Evolutionary conservation across 2,329 filamentous ascomycete species (phyloP).

Genomic region (Chaetothyriales sp.): DNA sequence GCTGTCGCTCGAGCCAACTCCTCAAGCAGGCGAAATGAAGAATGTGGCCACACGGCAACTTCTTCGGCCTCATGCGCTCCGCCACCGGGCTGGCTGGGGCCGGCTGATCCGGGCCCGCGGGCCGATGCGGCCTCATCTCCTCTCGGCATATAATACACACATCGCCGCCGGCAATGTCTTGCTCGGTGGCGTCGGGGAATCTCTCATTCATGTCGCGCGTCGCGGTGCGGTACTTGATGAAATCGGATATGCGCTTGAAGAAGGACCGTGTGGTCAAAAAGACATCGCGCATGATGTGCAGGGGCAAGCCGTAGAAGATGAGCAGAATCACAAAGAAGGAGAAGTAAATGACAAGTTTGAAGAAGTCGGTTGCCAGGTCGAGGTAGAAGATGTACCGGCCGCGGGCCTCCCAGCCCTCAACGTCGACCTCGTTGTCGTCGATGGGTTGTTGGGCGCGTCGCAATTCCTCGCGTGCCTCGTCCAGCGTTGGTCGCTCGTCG

Average conservation of each 20-base stretch:
- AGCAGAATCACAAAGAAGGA: slow-evolving; percentile 89
- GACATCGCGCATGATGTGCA: slow-evolving; percentile 91
- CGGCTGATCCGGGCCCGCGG: slow-evolving; percentile 27
- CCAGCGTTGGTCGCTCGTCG: slow-evolving; percentile 23
- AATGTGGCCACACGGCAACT: slow-evolving; percentile 90
- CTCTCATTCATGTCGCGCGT: slow-evolving; percentile 83
- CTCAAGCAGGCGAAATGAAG: slow-evolving; percentile 87
- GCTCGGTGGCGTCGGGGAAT: slow-evolving; percentile 79
- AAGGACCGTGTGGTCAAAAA: slow-evolving; percentile 91
- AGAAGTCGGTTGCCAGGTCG: slow-evolving; percentile 74
- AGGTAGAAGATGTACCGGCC: slow-evolving; percentile 82
- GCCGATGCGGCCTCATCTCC: slow-evolving; percentile 74
- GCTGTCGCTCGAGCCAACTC: slow-evolving; percentile 93
- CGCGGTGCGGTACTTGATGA: slow-evolving; percentile 79
- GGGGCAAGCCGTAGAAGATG: slow-evolving; percentile 85
- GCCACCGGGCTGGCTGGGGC: slow-evolving; percentile 39
- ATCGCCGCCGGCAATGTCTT: slow-evolving; percentile 73
- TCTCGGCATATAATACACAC: slow-evolving; percentile 97
- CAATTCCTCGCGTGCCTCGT: slow-evolving; percentile 23
- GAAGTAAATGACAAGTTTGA: slow-evolving; percentile 80
- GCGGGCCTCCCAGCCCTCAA: slow-evolving; percentile 92
- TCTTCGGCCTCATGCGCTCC: slow-evolving; percentile 80
- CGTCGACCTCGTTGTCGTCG: slow-evolving; percentile 87
- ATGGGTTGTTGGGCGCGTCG: slow-evolving; percentile 29
- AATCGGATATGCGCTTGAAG: slow-evolving; percentile 73